These are phyloP conservation scores for Backusella mclennaniae DNA, from an alignment of 192 early-diverging fungal genomes.

Conservation along the genomic window DNA sequence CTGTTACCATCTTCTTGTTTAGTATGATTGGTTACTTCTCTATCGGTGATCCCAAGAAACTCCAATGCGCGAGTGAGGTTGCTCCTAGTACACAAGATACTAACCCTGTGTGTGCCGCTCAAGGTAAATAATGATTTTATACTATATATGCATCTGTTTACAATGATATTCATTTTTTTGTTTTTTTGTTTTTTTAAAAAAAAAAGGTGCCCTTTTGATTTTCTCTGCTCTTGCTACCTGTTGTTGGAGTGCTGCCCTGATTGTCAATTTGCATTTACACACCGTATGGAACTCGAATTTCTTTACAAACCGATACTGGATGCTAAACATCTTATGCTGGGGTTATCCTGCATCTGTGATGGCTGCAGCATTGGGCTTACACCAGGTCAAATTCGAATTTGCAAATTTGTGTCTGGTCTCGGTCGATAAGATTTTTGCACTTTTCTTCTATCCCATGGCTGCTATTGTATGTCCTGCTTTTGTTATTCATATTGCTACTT, in stretches of 20 bases:
- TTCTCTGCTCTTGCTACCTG: constrained; percentile 47
- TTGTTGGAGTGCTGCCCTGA: constrained; percentile 44
- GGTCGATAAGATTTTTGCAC: constrained; percentile 30
- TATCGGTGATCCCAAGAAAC: constrained; percentile 35
- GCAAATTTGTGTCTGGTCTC: constrained; percentile 49
- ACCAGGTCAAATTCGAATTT: constrained; percentile 48
- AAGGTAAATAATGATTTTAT: constrained; percentile 34
- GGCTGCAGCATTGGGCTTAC: constrained; percentile 33
- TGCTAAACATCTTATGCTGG: constrained; percentile 49
- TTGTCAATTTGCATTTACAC: constrained; percentile 52
- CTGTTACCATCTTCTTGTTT: constrained; percentile 48
- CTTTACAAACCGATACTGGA: constrained; percentile 40
- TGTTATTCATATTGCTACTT: constrained; percentile 50
- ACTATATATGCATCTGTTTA: background rate
- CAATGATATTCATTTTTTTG: background rate
- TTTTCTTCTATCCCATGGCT: constrained; percentile 58
- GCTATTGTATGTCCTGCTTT: constrained; percentile 46
- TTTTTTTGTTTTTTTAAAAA: background rate
- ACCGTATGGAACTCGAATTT: constrained; percentile 57
- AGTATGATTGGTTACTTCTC: constrained; percentile 47
- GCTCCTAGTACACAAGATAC: constrained; percentile 44
- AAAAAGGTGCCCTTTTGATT: constrained; percentile 44
- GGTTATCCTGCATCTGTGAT: constrained; percentile 40
- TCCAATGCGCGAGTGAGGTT: constrained; percentile 43
- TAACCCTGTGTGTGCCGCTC: constrained; percentile 45